Conservation (phyloP, 1,284 basidiomycete genomes). For the Ceratobasidium sp. region DNA sequence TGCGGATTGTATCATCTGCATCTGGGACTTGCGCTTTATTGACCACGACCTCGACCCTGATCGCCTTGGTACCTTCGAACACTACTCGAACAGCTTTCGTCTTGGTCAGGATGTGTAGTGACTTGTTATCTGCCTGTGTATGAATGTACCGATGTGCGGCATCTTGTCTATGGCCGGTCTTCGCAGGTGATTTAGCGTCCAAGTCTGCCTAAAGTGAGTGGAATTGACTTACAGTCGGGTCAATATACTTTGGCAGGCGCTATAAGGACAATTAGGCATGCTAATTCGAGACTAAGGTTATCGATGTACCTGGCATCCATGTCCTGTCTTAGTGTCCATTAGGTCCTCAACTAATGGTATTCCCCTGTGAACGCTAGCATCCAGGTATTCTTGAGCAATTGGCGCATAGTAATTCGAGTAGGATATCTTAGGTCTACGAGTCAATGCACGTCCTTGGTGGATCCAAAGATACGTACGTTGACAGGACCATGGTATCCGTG, state of each 20-base stretch:
- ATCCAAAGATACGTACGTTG: background rate
- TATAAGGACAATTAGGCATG: no score
- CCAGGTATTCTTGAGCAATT: conserved; percentile 32
- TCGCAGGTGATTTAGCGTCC: background rate
- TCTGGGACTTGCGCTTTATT: conserved; percentile 27
- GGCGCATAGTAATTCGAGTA: conserved; percentile 24
- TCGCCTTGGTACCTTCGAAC: no score
- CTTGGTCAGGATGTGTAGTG: conserved; percentile 21
- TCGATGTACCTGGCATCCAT: conserved; percentile 3
- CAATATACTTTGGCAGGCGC: conserved; percentile 37
- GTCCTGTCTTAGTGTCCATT: no score
- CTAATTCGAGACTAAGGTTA: no score
- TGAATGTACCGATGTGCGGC: conserved; percentile 34
- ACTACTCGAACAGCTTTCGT: conserved; percentile 22
- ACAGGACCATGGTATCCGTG: conserved; percentile 35
- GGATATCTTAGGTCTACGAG: no score
- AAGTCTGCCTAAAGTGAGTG: no score
- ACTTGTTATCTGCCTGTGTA: conserved; percentile 18
- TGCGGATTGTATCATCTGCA: conserved; percentile 28
- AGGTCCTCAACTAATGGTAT: conserved; percentile 26
- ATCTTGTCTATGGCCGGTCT: conserved; percentile 35
- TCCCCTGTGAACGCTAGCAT: conserved; percentile 3
- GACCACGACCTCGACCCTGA: conserved; percentile 21
- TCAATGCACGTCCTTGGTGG: no score
- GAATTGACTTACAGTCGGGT: conserved; percentile 6